Evolutionary conservation across 1,284 basidiomycete species (phyloP).

Genomic region (Ceraceosorus bombacis): DNA sequence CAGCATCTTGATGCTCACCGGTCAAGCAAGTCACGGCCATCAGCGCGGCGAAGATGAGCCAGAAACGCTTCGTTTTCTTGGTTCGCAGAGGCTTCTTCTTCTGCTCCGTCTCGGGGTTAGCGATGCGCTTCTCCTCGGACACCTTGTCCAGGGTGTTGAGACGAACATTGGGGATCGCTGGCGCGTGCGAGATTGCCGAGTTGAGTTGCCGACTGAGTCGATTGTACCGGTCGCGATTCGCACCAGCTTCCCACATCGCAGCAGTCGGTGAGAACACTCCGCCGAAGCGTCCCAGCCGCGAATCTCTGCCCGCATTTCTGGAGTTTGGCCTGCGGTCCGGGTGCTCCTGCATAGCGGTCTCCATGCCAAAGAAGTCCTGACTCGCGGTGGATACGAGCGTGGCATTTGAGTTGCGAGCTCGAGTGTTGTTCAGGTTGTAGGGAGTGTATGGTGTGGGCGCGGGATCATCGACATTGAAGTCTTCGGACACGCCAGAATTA

Average conservation of each 20-base stretch:
- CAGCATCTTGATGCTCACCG: not conserved
- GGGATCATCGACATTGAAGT: not conserved
- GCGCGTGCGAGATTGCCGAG: not conserved
- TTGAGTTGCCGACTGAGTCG: not conserved
- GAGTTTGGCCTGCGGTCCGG: no score
- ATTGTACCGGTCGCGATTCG: not conserved
- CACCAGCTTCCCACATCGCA: not conserved
- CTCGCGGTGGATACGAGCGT: not conserved
- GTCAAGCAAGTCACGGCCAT: conserved; percentile 7
- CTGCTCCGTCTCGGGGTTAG: not conserved
- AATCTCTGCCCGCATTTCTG: not conserved
- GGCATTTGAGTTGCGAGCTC: not conserved
- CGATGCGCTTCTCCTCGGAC: no score
- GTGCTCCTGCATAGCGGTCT: not conserved
- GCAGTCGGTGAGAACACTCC: not conserved
- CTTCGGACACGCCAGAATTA: not conserved
- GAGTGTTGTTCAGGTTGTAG: not conserved
- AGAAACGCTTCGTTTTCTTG: conserved; percentile 4
- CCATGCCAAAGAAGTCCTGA: not conserved
- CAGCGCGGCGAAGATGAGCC: conserved; percentile 8
- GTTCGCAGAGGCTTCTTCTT: not conserved
- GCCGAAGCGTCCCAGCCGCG: not conserved
- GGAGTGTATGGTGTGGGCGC: not conserved
- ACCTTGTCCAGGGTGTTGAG: no score
- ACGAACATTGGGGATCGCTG: no score